Conservation (phyloP, 1,284 basidiomycete genomes). For the Afroboletus lepidellus region DNA sequence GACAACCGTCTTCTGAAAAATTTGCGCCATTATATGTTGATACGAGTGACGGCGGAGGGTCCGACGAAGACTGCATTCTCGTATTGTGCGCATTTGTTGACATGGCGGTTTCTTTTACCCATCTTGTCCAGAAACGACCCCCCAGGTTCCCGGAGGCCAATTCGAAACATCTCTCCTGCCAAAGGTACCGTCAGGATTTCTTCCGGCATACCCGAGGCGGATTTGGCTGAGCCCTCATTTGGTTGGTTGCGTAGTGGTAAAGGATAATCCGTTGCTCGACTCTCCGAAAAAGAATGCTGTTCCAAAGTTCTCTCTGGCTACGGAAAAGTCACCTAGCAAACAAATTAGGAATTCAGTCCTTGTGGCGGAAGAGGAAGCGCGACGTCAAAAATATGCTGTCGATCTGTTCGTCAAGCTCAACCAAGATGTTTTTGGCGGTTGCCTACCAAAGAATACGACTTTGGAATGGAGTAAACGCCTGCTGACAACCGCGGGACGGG, state of each 20-base stretch:
- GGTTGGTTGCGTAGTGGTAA: constrained; percentile 5
- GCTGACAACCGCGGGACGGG: constrained; percentile 74
- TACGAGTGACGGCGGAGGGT: constrained; percentile 34
- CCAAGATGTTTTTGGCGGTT: constrained; percentile 68
- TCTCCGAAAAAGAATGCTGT: constrained; percentile 12
- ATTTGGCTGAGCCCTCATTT: constrained; percentile 1
- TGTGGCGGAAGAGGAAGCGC: constrained; percentile 43
- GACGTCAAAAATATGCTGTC: constrained; percentile 54
- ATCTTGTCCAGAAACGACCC: constrained; percentile 41
- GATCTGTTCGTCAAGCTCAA: constrained; percentile 84
- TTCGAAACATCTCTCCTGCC: constrained; percentile 26
- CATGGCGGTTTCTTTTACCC: not conserved
- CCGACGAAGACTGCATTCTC: constrained; percentile 43
- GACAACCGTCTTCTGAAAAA: constrained; percentile 6
- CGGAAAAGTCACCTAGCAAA: constrained; percentile 29
- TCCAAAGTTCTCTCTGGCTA: constrained; percentile 8
- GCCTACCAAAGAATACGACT: constrained; percentile 64
- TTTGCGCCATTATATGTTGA: constrained; percentile 32
- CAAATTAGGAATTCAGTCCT: constrained; percentile 36
- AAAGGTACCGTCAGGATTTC: constrained; percentile 9
- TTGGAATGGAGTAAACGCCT: constrained; percentile 75
- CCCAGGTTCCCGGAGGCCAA: constrained; percentile 44
- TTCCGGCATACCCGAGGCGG: not conserved
- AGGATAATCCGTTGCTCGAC: constrained; percentile 5
- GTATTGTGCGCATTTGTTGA: constrained; percentile 40